phyloP scores from a whole-genome alignment of 108 stramenopile genomes.

The Thalassiosira profunda region DNA sequence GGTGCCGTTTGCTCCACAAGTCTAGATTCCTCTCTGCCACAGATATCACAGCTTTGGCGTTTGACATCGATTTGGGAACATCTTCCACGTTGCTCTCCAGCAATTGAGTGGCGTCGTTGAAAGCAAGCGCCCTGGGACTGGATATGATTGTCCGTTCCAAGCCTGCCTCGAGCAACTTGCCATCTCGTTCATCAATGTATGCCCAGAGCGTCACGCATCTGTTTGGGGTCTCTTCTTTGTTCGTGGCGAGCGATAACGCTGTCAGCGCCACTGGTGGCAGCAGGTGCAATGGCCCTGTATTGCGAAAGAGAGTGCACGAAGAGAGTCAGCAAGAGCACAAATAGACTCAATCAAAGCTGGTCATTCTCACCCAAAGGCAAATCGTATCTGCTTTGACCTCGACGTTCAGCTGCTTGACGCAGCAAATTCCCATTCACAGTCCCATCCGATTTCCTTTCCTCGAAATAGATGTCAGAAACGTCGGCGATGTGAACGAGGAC shows the following conservation, averaged over 20 bases:
- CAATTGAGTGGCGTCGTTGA: constrained; percentile 59
- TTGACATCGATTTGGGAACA: constrained; percentile 21
- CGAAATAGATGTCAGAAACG: constrained; percentile 78
- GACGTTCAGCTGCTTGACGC: constrained; percentile 63
- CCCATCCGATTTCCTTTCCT: constrained; percentile 15
- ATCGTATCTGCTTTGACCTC: constrained; percentile 85
- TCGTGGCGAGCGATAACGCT: constrained; percentile 59
- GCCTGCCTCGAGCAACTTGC: constrained; percentile 81
- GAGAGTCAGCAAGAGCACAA: too few species aligned
- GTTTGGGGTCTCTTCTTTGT: constrained; percentile 39
- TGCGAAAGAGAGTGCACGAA: background rate
- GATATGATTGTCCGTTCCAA: constrained; percentile 79
- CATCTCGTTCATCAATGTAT: constrained; percentile 83
- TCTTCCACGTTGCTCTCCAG: constrained; percentile 46
- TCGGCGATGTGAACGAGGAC: constrained; percentile 85
- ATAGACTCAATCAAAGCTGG: too few species aligned
- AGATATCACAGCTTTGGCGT: constrained; percentile 52
- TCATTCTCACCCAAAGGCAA: constrained; percentile 56
- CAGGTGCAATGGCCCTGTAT: constrained; percentile 69
- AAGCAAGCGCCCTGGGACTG: constrained; percentile 64
- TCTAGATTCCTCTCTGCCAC: constrained; percentile 62
- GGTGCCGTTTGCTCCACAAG: constrained; percentile 57
- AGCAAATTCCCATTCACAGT: constrained; percentile 19
- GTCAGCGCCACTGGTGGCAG: constrained; percentile 77
- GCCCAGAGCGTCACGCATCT: constrained; percentile 88